A percentile compares a stretch with the other conserved stretches of the same genome.
These are phyloP conservation scores for Penicillium samsonianum DNA, from an alignment of 495 filamentous ascomycete genomes.

Conservation along the genomic window DNA sequence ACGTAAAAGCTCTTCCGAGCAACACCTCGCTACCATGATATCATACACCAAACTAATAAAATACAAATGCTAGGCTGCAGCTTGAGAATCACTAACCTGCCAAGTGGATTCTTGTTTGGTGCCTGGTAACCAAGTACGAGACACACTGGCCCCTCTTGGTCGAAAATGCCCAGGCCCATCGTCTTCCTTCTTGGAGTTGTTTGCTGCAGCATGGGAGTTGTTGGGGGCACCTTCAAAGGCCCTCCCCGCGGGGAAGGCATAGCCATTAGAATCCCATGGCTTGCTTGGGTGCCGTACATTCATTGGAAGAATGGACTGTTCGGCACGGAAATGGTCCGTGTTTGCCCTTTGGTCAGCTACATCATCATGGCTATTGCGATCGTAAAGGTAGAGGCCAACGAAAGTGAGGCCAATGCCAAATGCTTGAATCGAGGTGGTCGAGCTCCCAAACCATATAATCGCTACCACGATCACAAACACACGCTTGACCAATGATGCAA, in stretches of 20 bases:
- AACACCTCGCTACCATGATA: constrained; percentile 19
- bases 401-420: constrained; percentile 88
- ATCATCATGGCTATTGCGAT: constrained; percentile 82
- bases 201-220: constrained; percentile 32
- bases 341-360: constrained; percentile 74
- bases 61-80: constrained; percentile 21
- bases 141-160: constrained; percentile 58
- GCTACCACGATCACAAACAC: constrained; percentile 96
- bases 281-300: constrained; percentile 42
- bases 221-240: constrained; percentile 28
- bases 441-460: constrained; percentile 93
- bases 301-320: constrained; percentile 70
- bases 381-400: constrained; percentile 91
- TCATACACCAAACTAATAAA: constrained; percentile 17
- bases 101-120: constrained; percentile 83
- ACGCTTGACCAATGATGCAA: constrained; percentile 91
- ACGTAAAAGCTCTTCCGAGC: background rate
- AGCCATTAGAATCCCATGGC: constrained; percentile 46
- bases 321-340: constrained; percentile 56
- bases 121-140: constrained; percentile 65
- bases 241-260: constrained; percentile 38
- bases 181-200: constrained; percentile 60
- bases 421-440: constrained; percentile 79
- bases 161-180: constrained; percentile 54
- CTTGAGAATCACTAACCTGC: constrained; percentile 54